Evolutionary conservation across 352 stramenopile species (phyloP).

Genomic region (Vaucheria bursata): DNA sequence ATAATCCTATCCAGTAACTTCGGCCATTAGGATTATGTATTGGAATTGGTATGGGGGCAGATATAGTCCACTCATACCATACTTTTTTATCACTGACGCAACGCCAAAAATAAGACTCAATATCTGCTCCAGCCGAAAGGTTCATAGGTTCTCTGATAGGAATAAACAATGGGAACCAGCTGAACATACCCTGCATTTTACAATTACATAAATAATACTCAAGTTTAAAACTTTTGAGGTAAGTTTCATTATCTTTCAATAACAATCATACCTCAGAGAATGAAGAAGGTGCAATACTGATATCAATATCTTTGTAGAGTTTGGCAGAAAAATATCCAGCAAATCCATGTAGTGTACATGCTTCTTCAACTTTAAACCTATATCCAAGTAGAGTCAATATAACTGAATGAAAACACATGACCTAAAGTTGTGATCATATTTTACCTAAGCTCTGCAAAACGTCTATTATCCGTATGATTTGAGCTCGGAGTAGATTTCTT

Average conservation of each 20-base stretch:
- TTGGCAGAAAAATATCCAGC: conserved; percentile 89
- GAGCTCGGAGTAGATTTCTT: conserved; percentile 11
- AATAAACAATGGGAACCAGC: conserved; percentile 98
- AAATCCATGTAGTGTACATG: conserved; percentile 77
- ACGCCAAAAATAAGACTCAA: conserved; percentile 84
- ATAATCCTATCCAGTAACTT: conserved; percentile 88
- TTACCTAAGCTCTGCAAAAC: conserved; percentile 52
- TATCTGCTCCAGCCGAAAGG: conserved; percentile 63
- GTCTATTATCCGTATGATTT: conserved; percentile 68
- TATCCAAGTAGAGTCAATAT: too few species aligned
- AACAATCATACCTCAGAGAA: conserved; percentile 82
- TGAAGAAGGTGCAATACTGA: conserved; percentile 85
- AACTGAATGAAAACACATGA: too few species aligned
- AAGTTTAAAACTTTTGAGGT: too few species aligned
- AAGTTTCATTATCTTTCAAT: too few species aligned
- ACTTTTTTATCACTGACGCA: conserved; percentile 71
- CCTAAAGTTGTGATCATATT: too few species aligned
- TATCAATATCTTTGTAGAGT: conserved; percentile 79
- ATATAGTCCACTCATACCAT: conserved; percentile 96
- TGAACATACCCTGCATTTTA: conserved; percentile 79
- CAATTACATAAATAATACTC: background rate
- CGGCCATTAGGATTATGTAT: conserved; percentile 94
- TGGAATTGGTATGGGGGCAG: conserved; percentile 56
- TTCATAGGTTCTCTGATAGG: conserved; percentile 77
- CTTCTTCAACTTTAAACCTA: conserved; percentile 30